Conservation (phyloP, 2,329 filamentous ascomycete genomes). For the Diaporthe ilicicola region DNA sequence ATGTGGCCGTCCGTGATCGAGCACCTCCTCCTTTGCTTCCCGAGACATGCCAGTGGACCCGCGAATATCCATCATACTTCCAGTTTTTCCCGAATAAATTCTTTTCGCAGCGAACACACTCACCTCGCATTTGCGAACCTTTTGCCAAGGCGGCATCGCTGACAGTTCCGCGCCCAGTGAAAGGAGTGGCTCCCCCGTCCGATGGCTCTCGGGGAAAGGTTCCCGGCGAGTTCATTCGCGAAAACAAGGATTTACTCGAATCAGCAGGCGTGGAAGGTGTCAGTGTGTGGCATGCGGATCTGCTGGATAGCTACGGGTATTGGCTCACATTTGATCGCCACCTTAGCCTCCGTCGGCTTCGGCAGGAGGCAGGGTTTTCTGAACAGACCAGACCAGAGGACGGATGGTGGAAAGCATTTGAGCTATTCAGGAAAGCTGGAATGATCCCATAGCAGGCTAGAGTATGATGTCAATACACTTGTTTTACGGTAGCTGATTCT, state of each 20-base stretch:
- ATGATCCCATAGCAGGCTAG: conserved; percentile 43
- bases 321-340: conserved; percentile 59
- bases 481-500: too few relatives aligned
- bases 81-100: background rate
- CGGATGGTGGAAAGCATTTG: conserved; percentile 54
- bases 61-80: background rate
- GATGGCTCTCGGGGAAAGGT: conserved; percentile 1
- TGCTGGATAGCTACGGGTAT: conserved; percentile 54
- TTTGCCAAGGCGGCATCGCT: background rate
- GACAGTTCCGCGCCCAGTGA: background rate
- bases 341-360: conserved; percentile 51
- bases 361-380: conserved; percentile 47
- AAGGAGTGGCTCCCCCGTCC: background rate
- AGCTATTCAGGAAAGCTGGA: conserved; percentile 50
- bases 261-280: conserved; percentile 38
- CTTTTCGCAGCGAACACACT: too few relatives aligned
- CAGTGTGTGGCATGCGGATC: conserved; percentile 42
- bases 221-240: conserved; percentile 44
- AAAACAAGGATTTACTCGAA: conserved; percentile 43
- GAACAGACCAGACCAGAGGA: conserved; percentile 47
- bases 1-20: conserved; percentile 8
- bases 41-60: conserved; percentile 23
- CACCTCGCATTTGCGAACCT: background rate
- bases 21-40: conserved; percentile 4
- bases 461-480: background rate